Evolutionary conservation across 106 monocot species (phyloP).

Genomic region (Acorus calamus): DNA sequence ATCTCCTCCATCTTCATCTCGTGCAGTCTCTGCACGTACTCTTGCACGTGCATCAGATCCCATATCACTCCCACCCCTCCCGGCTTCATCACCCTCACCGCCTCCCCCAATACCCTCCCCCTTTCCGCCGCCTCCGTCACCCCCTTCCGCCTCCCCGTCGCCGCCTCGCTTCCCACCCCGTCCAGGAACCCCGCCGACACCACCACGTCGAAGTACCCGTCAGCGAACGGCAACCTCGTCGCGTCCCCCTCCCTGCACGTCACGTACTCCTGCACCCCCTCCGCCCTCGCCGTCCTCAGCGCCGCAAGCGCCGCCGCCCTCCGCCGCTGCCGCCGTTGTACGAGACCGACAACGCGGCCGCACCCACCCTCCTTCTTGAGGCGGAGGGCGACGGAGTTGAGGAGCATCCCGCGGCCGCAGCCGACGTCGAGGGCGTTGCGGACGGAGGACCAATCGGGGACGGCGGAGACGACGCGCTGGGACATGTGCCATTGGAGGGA

Average conservation of each 20-base stretch:
- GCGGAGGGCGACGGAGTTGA: slow-evolving; percentile 44
- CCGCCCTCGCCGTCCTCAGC: slow-evolving; percentile 35
- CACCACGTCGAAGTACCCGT: slow-evolving; percentile 47
- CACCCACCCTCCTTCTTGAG: slow-evolving; percentile 41
- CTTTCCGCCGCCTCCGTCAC: slow-evolving; percentile 26
- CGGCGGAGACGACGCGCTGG: slow-evolving; percentile 40
- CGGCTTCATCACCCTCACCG: slow-evolving; percentile 53
- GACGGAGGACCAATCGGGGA: slow-evolving; percentile 65
- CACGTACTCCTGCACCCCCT: slow-evolving; percentile 68
- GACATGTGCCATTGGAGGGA: slow-evolving; percentile 48
- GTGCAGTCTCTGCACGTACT: slow-evolving; percentile 26
- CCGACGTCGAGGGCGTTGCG: slow-evolving; percentile 62
- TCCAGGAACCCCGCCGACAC: slow-evolving; percentile 41
- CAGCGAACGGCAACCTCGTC: slow-evolving; percentile 38
- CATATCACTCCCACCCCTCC: slow-evolving; percentile 54
- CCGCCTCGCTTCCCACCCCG: slow-evolving; percentile 11
- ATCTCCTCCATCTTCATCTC: slow-evolving; percentile 66
- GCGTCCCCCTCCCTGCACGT: slow-evolving; percentile 69
- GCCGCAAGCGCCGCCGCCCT: slow-evolving; percentile 35
- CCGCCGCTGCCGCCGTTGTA: neutral
- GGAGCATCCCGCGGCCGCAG: slow-evolving; percentile 54
- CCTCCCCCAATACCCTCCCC: slow-evolving; percentile 35
- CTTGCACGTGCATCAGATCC: slow-evolving; percentile 34
- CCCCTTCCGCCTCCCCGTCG: neutral
- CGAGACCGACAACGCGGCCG: slow-evolving; percentile 57